phyloP scores from a whole-genome alignment of 441 rosid species.

The Euphorbia schlechtendalii region DNA sequence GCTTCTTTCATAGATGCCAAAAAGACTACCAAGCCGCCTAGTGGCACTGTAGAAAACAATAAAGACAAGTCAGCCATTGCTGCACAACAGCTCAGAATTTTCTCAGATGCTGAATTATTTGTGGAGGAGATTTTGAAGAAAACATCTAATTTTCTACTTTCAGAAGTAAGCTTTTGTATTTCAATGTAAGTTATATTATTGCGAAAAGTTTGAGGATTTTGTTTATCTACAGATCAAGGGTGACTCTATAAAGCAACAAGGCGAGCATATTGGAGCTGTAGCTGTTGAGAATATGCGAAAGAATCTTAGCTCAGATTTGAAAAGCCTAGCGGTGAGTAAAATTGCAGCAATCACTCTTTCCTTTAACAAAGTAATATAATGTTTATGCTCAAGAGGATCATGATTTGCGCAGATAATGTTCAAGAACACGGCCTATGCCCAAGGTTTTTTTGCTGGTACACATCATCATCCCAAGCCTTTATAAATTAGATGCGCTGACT shows the following conservation, averaged over 20 bases:
- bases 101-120: slow-evolving; percentile 44
- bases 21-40: slow-evolving; percentile 38
- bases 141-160: slow-evolving; percentile 45
- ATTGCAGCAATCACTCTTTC: neutral
- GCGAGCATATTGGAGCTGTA: slow-evolving; percentile 41
- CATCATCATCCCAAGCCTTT: slow-evolving; percentile 13
- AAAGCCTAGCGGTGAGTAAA: slow-evolving; percentile 52
- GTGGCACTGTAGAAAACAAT: slow-evolving; percentile 27
- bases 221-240: slow-evolving; percentile 41
- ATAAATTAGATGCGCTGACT: too few species aligned
- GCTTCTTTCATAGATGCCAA: slow-evolving; percentile 33
- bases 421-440: slow-evolving; percentile 50
- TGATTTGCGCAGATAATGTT: slow-evolving; percentile 51
- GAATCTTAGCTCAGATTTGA: slow-evolving; percentile 52
- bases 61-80: slow-evolving; percentile 26
- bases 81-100: slow-evolving; percentile 20
- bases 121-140: slow-evolving; percentile 63
- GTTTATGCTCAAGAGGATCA: neutral
- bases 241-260: slow-evolving; percentile 33
- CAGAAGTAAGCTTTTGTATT: slow-evolving; percentile 37
- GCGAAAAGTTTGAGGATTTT: slow-evolving; percentile 3
- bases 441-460: slow-evolving; percentile 34
- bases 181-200: neutral
- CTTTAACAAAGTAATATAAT: neutral
- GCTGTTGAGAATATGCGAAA: slow-evolving; percentile 40